Base-by-base conservation (phyloP, 352 stramenopile genomes). In the Thalassiosira exigua region DNA sequence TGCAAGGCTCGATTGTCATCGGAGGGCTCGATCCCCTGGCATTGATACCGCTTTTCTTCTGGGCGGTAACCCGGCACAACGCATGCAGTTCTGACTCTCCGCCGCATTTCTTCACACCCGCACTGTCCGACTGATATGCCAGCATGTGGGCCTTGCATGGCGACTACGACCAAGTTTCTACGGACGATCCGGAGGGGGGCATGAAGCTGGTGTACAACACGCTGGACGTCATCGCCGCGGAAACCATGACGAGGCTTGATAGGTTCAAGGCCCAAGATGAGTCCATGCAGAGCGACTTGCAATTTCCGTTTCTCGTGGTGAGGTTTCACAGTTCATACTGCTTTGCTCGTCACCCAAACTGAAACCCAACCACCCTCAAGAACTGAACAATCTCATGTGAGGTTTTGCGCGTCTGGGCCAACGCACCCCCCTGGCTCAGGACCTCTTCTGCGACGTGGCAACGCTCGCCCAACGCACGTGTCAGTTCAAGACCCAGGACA, bases 371-470 rank as follows among this genome's bases (percentile, higher is more conserved):
- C 93, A 57, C 56, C 42, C 69, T 24, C 84, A 90, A 81, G 89
- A 94, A 57, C 56, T 94, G 21, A 92, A 93, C 48, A 94, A 94
- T 75, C 17, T 94, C 21, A 79, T 79, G 14, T 93, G 87, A 86
- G 74, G 64, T 24, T 89, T 89, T 64, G 82, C 79, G 50, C 67
- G 87, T 29, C 52, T 93, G 41, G 77, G 71, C 21, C 61, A 85
- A 36, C 42, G 76, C 32, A 75, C 53, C 21, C 53, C 74, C 26
- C 39, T 29, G 42, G 58, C 66, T 17, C 57, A 82, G 17, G 57
- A 69, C 54, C 27, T 90, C 11, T 74, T 88, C 17, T 11, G 54
- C 19, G 79, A 75, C 33, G 85, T 91, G 21, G 66, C 24, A 4
- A 30, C 70, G 44, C 62, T 86, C 42, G 59, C 53, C 22, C 5